Percentiles rank a stretch among this genome's conserved stretches.
These are phyloP conservation scores for Hypoxylon rickii DNA, from an alignment of 495 filamentous ascomycete genomes.

Conservation along the genomic window DNA sequence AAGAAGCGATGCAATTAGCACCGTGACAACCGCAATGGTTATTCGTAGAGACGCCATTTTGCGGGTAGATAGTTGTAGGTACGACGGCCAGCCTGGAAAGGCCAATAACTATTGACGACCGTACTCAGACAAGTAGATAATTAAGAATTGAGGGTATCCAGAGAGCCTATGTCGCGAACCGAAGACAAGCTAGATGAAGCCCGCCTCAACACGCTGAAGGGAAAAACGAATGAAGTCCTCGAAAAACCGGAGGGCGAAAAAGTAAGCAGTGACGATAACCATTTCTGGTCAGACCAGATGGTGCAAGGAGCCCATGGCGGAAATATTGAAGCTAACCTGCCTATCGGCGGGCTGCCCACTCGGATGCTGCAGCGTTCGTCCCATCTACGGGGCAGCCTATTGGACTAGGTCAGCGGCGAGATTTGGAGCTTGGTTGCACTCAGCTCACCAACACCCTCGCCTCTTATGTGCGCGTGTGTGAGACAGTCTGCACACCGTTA, in stretches of 20 bases:
- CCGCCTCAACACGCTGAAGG: too few relatives aligned
- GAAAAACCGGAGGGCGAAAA: constrained; percentile 6
- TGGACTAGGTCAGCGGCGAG: constrained; percentile 20
- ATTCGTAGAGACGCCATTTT: constrained; percentile 18
- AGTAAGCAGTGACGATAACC: constrained; percentile 14
- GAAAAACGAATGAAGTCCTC: neutral
- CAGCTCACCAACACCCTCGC: constrained; percentile 6
- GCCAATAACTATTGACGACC: too few relatives aligned
- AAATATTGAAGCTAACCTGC: constrained; percentile 18
- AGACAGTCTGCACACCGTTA: constrained; percentile 32
- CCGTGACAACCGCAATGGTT: neutral
- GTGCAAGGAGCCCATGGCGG: constrained; percentile 1
- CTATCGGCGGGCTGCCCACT: constrained; percentile 28
- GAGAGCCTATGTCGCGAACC: neutral
- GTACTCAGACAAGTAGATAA: too few relatives aligned
- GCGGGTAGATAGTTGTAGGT: constrained; percentile 11
- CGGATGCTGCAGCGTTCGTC: constrained; percentile 15
- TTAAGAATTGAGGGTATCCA: neutral
- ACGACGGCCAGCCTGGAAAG: constrained; percentile 25
- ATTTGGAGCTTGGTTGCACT: constrained; percentile 27
- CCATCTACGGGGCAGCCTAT: constrained; percentile 14
- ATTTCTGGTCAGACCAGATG: too few relatives aligned
- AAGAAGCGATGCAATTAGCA: constrained; percentile 11
- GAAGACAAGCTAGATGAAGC: too few relatives aligned
- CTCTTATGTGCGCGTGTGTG: constrained; percentile 15